Base-by-base conservation (phyloP, 2,329 filamentous ascomycete species). In the Plectosphaerella cucumerina region DNA sequence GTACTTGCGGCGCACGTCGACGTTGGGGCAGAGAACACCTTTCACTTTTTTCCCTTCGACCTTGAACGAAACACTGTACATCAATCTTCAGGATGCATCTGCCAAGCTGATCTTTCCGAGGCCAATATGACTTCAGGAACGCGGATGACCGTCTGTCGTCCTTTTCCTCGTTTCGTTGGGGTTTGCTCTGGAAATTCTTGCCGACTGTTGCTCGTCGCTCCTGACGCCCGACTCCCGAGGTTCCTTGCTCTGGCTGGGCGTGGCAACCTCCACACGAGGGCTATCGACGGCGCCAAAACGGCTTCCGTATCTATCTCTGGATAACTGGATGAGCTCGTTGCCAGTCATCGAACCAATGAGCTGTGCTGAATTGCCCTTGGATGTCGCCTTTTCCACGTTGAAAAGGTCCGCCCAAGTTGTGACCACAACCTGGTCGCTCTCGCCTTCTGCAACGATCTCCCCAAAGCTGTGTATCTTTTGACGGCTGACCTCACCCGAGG, bases 371-470 rank as follows among this genome's bases (percentile, higher is more conserved):
- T 61, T 63, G 23, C 53, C 60, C 52, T 57, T 67, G 6, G 68
- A 65, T 48, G 58, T 46, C 34, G 63, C 68, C 58, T 67, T 71
- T 52, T 59, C 64, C 48, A 72, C 59, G 54, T 71, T 61, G 50
- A 74, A 72, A 48, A 73, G 59, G 62, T 71, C 70, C 37, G 68
- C 68, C 52, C 70, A 56, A 53, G 69, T 72, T 51, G 62, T 71
- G 50, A 73, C 61, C 51, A 73, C 65, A 26, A 72, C 60, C 60
- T 71, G 67, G 59, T 71, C 65, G 54, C 66, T 68, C 48, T 70
- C 61, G 21, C 54, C 61, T 43, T 71, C 65, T 44, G 65, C 66
- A 61, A 68, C 52, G 10, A 63, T 60, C 58, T 72, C 68, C 12
- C 66, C 65, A 50, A 72, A 53, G 45, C 50, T 67, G 54, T 65